Percentiles rank a stretch among this genome's conserved stretches.
Conservation (phyloP, 2,329 filamentous ascomycete genomes). For the Cladosporium austrohemisphaericum region DNA sequence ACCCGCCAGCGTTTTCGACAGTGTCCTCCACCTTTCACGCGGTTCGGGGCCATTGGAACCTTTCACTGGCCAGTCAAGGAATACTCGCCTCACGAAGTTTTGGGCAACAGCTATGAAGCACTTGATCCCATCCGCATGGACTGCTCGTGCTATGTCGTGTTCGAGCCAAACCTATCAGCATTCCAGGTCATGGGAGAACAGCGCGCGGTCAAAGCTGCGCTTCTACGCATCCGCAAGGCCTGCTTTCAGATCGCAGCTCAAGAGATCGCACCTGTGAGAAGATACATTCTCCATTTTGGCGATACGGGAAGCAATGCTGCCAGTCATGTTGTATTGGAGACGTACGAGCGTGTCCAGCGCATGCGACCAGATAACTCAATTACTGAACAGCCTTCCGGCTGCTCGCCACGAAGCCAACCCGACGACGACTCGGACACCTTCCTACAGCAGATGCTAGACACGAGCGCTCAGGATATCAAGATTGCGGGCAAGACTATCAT, state of each 20-base stretch:
- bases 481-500: conserved; percentile 20
- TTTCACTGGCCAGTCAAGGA: conserved; percentile 47
- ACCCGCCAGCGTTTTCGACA: conserved; percentile 25
- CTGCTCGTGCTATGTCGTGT: conserved; percentile 40
- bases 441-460: not conserved
- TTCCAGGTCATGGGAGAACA: conserved; percentile 33
- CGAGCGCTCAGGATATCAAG: not conserved
- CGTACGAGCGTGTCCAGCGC: not conserved
- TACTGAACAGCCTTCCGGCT: not conserved
- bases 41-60: conserved; percentile 31
- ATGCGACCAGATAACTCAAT: not conserved
- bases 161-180: conserved; percentile 25
- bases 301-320: not conserved
- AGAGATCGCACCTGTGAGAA: conserved; percentile 22
- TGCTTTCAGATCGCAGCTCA: conserved; percentile 38
- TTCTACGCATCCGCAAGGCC: conserved; percentile 34
- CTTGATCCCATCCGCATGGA: conserved; percentile 44
- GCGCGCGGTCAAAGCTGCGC: conserved; percentile 29
- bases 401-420: not conserved
- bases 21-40: conserved; percentile 21
- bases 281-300: conserved; percentile 28
- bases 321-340: not conserved
- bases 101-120: conserved; percentile 42
- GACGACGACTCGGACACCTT: not conserved
- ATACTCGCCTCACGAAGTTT: conserved; percentile 36